Percentiles rank a stretch among this genome's conserved stretches.
Evolutionary conservation across 202 grass and related monocot species (phyloP).

Genomic region (Thinopyrum obtusiflorum): DNA sequence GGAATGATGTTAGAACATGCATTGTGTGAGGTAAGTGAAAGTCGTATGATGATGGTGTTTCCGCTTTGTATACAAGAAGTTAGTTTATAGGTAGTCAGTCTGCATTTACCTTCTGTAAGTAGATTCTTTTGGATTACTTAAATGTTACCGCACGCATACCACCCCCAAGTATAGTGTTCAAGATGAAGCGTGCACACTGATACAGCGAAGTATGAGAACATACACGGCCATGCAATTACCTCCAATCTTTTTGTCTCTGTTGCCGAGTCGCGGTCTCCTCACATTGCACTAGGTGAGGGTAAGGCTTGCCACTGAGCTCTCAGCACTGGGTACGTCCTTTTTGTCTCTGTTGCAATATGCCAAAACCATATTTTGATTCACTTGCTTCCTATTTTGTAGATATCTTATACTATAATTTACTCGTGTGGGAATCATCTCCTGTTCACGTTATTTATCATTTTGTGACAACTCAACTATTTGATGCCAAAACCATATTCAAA

Average conservation of each 20-base stretch:
- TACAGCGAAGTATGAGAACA: not conserved
- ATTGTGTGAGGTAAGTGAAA: not conserved
- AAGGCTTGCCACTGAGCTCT: too few species aligned
- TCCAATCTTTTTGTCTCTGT: conserved; percentile 4
- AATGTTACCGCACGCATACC: not conserved
- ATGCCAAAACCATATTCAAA: not conserved
- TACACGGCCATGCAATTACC: not conserved
- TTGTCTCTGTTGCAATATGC: conserved; percentile 1
- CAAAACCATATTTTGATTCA: not conserved
- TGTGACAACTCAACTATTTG: not conserved
- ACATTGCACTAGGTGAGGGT: too few species aligned
- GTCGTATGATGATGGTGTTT: not conserved
- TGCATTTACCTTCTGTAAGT: conserved; percentile 5
- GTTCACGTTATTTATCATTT: not conserved
- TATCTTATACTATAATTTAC: not conserved
- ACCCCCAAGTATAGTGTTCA: not conserved
- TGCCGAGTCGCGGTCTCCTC: too few species aligned
- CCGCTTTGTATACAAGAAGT: conserved; percentile 9
- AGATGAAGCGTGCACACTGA: not conserved
- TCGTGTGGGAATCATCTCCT: not conserved
- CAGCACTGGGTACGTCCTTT: too few species aligned
- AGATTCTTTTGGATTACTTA: not conserved
- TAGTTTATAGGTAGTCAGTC: not conserved
- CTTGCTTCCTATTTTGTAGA: not conserved
- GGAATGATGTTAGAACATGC: not conserved